phyloP scores from a whole-genome alignment of 176 grass and related monocot genomes.

The Oryza glumipatula region DNA sequence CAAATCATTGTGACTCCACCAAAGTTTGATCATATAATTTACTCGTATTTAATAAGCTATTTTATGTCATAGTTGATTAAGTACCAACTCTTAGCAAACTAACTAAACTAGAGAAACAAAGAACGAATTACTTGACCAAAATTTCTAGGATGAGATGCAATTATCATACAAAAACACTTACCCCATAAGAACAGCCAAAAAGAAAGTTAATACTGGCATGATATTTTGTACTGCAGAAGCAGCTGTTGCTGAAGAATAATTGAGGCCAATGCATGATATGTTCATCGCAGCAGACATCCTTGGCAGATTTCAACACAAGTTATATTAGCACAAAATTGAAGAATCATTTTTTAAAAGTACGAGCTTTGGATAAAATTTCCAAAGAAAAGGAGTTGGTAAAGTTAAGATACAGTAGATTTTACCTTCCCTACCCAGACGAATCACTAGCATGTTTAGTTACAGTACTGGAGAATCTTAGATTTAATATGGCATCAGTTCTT shows the following conservation, averaged over 20 bases:
- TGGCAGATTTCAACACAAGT: conserved; percentile 4
- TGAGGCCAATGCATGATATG: conserved; percentile 43
- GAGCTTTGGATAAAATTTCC: neutral
- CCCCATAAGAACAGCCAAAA: conserved; percentile 46
- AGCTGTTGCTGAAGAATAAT: conserved; percentile 46
- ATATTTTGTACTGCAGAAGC: conserved; percentile 49
- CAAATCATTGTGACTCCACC: neutral
- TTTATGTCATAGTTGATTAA: neutral
- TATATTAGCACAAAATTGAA: neutral
- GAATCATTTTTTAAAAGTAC: neutral
- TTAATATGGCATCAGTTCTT: neutral
- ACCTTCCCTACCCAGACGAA: neutral
- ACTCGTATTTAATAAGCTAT: neutral
- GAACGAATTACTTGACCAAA: neutral
- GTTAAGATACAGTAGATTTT: neutral
- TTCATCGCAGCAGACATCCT: conserved; percentile 45
- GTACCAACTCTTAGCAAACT: neutral
- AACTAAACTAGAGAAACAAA: neutral
- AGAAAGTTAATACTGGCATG: conserved; percentile 55
- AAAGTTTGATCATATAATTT: neutral
- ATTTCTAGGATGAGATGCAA: neutral
- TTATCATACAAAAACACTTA: neutral
- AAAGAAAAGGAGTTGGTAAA: neutral
- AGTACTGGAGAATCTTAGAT: neutral
- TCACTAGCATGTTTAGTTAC: neutral